Evolutionary conservation across 495 filamentous ascomycete genomes (phyloP).

Genomic region (Tuber indicum): DNA sequence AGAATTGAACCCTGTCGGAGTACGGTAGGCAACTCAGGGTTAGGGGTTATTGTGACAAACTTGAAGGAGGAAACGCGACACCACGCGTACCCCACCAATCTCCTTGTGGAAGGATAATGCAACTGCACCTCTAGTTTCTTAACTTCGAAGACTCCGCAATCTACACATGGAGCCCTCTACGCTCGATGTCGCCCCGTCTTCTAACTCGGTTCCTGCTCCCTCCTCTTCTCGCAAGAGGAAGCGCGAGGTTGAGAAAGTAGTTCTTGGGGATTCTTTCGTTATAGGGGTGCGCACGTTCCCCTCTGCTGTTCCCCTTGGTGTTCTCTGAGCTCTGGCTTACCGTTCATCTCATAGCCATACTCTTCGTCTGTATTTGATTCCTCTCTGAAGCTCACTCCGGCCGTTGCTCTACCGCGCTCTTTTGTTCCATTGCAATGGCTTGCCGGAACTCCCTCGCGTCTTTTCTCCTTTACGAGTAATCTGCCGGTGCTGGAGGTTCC

Average conservation of each 20-base stretch:
- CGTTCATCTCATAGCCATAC: constrained; percentile 27
- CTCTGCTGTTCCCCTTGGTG: constrained; percentile 1
- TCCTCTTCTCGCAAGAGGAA: constrained; percentile 35
- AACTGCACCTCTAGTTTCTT: constrained; percentile 13
- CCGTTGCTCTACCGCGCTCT: constrained; percentile 34
- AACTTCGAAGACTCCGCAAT: not conserved
- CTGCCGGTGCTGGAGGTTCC: constrained; percentile 22
- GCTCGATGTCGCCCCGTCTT: constrained; percentile 6
- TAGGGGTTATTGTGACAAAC: not conserved
- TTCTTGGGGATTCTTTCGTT: constrained; percentile 33
- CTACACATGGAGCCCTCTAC: constrained; percentile 4
- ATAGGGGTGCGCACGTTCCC: constrained; percentile 27
- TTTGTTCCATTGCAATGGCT: constrained; percentile 40
- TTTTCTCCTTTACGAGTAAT: constrained; percentile 30
- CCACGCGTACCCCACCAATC: constrained; percentile 16
- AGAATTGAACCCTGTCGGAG: not conserved
- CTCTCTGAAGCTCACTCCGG: constrained; percentile 35
- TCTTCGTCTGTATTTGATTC: constrained; percentile 36
- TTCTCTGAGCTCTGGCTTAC: not conserved
- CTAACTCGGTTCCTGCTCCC: constrained; percentile 11
- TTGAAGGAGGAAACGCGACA: not conserved
- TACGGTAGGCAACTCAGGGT: not conserved
- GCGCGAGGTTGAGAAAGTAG: constrained; percentile 29
- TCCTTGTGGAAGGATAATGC: constrained; percentile 19
- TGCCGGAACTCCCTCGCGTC: constrained; percentile 35